Conservation (phyloP, 495 filamentous ascomycete genomes). For the Cercophora scortea region DNA sequence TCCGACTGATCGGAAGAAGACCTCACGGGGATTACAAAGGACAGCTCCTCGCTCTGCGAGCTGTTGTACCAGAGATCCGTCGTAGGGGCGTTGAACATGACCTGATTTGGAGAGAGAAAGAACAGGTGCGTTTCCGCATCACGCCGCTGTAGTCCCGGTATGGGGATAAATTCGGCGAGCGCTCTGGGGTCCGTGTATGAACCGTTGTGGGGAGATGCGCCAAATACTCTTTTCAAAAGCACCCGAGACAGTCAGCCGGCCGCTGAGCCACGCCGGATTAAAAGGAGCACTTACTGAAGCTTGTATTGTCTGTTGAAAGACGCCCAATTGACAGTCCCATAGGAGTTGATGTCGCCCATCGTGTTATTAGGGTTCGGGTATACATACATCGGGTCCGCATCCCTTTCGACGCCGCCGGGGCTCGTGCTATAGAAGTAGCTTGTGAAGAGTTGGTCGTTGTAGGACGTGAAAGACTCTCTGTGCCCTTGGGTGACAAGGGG, state of each 20-base stretch:
- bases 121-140: conserved; percentile 1
- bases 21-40: background rate
- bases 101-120: background rate
- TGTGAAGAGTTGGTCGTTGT: background rate
- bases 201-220: background rate
- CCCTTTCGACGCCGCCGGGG: background rate
- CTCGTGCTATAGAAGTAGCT: conserved; percentile 4
- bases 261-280: no score
- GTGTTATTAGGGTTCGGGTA: background rate
- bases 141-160: background rate
- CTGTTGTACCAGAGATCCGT: conserved; percentile 3
- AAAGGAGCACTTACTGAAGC: background rate
- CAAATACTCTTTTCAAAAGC: background rate
- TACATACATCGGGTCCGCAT: background rate
- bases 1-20: background rate
- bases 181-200: background rate
- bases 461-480: background rate
- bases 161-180: background rate
- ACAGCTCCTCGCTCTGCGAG: background rate
- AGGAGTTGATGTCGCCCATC: no score
- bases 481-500: conserved; percentile 11
- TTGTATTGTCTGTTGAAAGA: background rate
- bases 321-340: no score
- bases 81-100: background rate
- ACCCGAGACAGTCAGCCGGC: background rate